Conservation (phyloP, 768 basidiomycete species). For the Hortiboletus campestris region DNA sequence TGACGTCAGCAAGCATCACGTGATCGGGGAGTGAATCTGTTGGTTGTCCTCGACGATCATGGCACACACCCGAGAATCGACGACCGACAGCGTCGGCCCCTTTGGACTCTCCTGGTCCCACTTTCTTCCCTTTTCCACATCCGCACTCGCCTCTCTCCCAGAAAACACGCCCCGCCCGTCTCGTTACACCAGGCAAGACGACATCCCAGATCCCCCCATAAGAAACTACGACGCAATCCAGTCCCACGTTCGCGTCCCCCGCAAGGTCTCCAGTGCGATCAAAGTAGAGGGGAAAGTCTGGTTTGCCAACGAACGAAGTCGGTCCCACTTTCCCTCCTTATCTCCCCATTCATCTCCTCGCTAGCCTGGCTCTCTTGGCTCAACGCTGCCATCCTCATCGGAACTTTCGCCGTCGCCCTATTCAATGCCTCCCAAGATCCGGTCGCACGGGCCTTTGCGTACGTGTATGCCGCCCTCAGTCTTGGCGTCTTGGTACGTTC, state of each 20-base stretch:
- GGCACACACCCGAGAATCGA: conserved; percentile 16
- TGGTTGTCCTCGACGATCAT: conserved; percentile 3
- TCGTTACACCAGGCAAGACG: conserved; percentile 68
- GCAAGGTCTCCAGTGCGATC: conserved; percentile 77
- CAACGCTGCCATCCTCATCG: conserved; percentile 79
- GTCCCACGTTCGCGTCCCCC: conserved; percentile 65
- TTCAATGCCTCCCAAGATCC: conserved; percentile 76
- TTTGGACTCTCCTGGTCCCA: conserved; percentile 62
- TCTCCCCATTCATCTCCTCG: conserved; percentile 4
- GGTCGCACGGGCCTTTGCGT: conserved; percentile 74
- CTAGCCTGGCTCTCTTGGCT: conserved; percentile 93
- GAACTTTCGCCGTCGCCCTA: conserved; percentile 80
- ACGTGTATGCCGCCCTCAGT: conserved; percentile 79
- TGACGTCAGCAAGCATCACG: conserved; percentile 29
- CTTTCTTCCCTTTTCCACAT: conserved; percentile 68
- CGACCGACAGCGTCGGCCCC: conserved; percentile 23
- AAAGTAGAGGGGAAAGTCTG: conserved; percentile 95
- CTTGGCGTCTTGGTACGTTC: conserved; percentile 56
- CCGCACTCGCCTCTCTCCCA: conserved; percentile 54
- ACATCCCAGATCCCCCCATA: conserved; percentile 65
- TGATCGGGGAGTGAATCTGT: background rate
- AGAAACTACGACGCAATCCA: conserved; percentile 78
- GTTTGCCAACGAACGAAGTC: conserved; percentile 95
- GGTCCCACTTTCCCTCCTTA: conserved; percentile 18
- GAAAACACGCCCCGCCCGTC: conserved; percentile 35